Conservation (phyloP, 495 filamentous ascomycete species). For the Chaetomidium leptoderma region DNA sequence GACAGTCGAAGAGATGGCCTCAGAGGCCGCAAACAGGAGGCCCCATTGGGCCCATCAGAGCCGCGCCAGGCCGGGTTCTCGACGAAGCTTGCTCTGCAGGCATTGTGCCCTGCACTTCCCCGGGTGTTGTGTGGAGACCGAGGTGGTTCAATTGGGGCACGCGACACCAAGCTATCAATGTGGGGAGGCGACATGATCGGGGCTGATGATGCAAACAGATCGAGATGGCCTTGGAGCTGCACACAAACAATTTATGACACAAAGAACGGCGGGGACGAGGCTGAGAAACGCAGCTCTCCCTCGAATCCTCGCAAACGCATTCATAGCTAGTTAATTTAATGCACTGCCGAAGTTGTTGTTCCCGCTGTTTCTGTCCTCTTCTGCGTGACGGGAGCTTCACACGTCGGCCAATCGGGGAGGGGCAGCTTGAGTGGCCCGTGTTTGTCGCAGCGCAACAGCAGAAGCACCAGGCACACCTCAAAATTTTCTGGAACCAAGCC, state of each 20-base stretch:
- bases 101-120: not conserved
- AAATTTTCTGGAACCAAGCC: conserved; percentile 16
- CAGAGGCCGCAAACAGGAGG: not conserved
- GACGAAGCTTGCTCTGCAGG: not conserved
- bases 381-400: conserved; percentile 16
- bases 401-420: conserved; percentile 22
- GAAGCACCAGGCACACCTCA: conserved; percentile 2
- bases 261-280: not conserved
- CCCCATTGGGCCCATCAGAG: not conserved
- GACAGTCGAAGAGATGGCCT: not conserved
- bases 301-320: not conserved
- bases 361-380: conserved; percentile 30
- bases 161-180: conserved; percentile 7
- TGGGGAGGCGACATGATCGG: conserved; percentile 10
- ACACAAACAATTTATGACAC: not conserved
- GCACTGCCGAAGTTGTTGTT: not conserved
- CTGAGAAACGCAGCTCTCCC: not conserved
- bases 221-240: not conserved
- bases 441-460: not conserved
- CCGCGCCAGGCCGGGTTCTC: not conserved
- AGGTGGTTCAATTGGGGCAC: not conserved
- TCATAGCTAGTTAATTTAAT: not conserved
- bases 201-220: not conserved
- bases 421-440: conserved; percentile 23
- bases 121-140: conserved; percentile 2